Conservation (phyloP, 441 rosid genomes). For the Euphorbia schlechtendalii region DNA sequence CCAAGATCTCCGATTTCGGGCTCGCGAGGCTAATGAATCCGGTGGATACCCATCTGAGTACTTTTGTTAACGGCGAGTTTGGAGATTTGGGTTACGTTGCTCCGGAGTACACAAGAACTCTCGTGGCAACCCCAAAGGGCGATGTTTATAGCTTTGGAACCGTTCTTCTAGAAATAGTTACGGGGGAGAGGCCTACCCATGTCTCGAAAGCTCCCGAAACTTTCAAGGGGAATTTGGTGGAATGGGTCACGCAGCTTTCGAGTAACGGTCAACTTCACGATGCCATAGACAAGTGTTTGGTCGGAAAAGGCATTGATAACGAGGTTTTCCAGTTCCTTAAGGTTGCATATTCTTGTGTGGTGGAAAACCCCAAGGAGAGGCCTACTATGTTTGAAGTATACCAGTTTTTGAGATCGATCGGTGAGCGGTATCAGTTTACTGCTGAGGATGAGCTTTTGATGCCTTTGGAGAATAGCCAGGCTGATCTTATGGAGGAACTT, state of each 20-base stretch:
- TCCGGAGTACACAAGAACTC: constrained; percentile 80
- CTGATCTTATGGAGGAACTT: constrained; percentile 54
- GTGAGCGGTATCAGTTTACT: constrained; percentile 39
- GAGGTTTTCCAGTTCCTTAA: constrained; percentile 74
- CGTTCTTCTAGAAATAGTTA: constrained; percentile 83
- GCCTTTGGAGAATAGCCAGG: constrained; percentile 54
- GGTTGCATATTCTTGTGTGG: constrained; percentile 71
- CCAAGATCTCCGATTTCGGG: constrained; percentile 84
- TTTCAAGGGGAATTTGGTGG: constrained; percentile 77
- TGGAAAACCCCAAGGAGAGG: constrained; percentile 60
- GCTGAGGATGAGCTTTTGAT: constrained; percentile 58
- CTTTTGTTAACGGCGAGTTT: constrained; percentile 88
- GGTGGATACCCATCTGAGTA: constrained; percentile 74
- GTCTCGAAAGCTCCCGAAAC: constrained; percentile 49
- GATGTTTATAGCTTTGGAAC: constrained; percentile 90
- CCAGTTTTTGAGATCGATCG: constrained; percentile 43
- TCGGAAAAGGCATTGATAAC: constrained; percentile 51
- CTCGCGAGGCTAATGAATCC: constrained; percentile 95
- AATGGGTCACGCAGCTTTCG: constrained; percentile 53
- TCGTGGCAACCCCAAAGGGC: constrained; percentile 84
- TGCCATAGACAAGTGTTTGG: constrained; percentile 52
- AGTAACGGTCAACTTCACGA: constrained; percentile 47
- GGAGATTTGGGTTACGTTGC: constrained; percentile 92
- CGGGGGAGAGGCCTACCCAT: constrained; percentile 69
- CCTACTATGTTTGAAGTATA: constrained; percentile 81